These are phyloP conservation scores for Dictyostelium firmibasis DNA, from an alignment of 78 protist genomes.

Conservation along the genomic window DNA sequence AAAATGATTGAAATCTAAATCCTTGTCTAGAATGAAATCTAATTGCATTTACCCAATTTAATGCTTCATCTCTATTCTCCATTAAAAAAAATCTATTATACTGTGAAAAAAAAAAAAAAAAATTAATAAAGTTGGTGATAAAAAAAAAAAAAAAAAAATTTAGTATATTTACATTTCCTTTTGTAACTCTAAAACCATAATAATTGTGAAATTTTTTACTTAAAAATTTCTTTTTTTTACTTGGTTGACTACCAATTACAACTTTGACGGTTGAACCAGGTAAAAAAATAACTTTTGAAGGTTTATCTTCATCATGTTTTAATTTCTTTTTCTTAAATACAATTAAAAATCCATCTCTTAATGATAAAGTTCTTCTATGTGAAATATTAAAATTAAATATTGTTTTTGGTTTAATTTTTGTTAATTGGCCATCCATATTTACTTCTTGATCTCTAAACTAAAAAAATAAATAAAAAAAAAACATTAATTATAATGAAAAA, in stretches of 20 bases:
- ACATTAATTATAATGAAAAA: neutral
- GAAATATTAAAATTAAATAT: slow-evolving; percentile 16
- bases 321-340: neutral
- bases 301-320: slow-evolving; percentile 7
- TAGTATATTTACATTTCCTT: neutral
- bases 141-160: neutral
- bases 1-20: slow-evolving; percentile 62
- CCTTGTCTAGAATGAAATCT: slow-evolving; percentile 10
- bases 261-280: slow-evolving; percentile 64
- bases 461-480: neutral
- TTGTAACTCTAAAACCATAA: slow-evolving; percentile 23
- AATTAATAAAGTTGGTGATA: too few relatives aligned
- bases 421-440: slow-evolving; percentile 8
- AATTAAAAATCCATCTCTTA: slow-evolving; percentile 48
- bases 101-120: neutral
- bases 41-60: slow-evolving; percentile 55
- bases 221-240: slow-evolving; percentile 1
- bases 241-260: neutral
- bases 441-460: neutral
- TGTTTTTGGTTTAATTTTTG: slow-evolving; percentile 34
- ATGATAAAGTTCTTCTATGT: slow-evolving; percentile 20
- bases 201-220: neutral
- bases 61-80: slow-evolving; percentile 19
- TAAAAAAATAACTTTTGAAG: slow-evolving; percentile 15
- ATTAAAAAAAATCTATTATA: slow-evolving; percentile 32